Evolutionary conservation across 1,139 yeast genomes (phyloP), one percentile per base, ranked within the genome.

Genomic region (Meyerozyma carpophila): DNA sequence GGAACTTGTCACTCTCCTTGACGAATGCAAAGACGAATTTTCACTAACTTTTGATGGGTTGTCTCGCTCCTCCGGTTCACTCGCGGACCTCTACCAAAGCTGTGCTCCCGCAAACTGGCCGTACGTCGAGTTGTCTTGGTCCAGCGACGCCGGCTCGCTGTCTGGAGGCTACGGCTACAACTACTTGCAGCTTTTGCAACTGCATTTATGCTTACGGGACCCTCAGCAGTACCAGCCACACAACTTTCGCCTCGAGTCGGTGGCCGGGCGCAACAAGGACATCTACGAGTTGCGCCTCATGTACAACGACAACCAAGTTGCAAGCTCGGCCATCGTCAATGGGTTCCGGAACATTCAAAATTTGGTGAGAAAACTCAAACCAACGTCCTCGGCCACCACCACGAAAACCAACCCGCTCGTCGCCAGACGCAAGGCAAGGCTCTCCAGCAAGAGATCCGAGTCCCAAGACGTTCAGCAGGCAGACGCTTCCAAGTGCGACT

Each of bases 341-440:
- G 98, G 98, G 32, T 93, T 93, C 63, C 76, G 95, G 53, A 94
- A 94, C 61, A 93, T 93, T 51, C 98, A 94, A 59, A 93, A 93
- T 61, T 67, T 93, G 57, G 96, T 91, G 8, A 70, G 98, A 43
- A 87, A 84, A 59, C 70, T 93, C 50, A 86, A 84, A 55, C 81
- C 80, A 2, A 49, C 55, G 7, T 46, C 47, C 4, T 43, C 50
- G 5, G 32, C 50, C 5, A 34, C 51, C 2, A 49, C 51, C 5
- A 43, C 47, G 8, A 66, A 63, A 45, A 52, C 49, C 2, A 71
- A 70, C 48, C 75, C 77, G 1, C 55, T 73, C 32, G 75, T 61
- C 2, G 73, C 75, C 3, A 59, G 77, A 36, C 62, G 77, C 40
- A 55, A 75, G 36, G 75, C 71, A 1, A 56, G 77, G 43, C 40